A percentile compares a stretch with the other conserved stretches of the same genome.
These are phyloP conservation scores for Parascedosporium putredinis DNA, from an alignment of 2,329 filamentous ascomycete genomes.

Conservation along the genomic window DNA sequence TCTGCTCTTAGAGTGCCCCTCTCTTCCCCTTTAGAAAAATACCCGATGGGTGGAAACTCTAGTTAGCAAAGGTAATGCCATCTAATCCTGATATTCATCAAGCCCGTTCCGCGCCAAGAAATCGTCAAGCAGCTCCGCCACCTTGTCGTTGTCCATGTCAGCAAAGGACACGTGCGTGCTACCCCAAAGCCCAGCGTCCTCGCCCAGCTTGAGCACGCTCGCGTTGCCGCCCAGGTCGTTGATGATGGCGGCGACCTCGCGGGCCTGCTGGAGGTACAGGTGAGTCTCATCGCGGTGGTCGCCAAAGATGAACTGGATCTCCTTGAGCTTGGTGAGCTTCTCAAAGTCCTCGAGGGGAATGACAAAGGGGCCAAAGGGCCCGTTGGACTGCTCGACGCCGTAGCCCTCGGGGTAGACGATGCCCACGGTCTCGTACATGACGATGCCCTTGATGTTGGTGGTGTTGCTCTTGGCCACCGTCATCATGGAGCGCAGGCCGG, in stretches of 20 bases:
- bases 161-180: conserved; percentile 18
- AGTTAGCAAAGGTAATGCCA: too few relatives aligned
- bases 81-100: conserved; percentile 10
- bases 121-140: conserved; percentile 15
- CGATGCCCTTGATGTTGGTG: conserved; percentile 25
- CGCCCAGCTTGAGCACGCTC: conserved; percentile 16
- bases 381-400: conserved; percentile 9
- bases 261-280: conserved; percentile 11
- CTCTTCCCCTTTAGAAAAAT: neutral
- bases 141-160: conserved; percentile 17
- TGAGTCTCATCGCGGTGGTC: conserved; percentile 13
- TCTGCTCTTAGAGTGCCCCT: too few relatives aligned
- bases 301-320: conserved; percentile 19
- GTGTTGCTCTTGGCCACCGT: conserved; percentile 22
- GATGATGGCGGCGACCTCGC: conserved; percentile 14
- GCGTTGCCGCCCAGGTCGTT: conserved; percentile 17
- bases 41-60: too few relatives aligned
- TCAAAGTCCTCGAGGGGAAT: conserved; percentile 17
- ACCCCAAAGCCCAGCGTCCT: conserved; percentile 15
- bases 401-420: conserved; percentile 16
- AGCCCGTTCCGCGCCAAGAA: conserved; percentile 13
- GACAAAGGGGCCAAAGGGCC: conserved; percentile 16
- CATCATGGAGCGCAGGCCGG: conserved; percentile 22
- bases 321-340: conserved; percentile 15
- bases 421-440: conserved; percentile 19